Evolutionary conservation across 2,329 filamentous ascomycete genomes (phyloP).

Genomic region (Hymenoscyphus fraxineus): DNA sequence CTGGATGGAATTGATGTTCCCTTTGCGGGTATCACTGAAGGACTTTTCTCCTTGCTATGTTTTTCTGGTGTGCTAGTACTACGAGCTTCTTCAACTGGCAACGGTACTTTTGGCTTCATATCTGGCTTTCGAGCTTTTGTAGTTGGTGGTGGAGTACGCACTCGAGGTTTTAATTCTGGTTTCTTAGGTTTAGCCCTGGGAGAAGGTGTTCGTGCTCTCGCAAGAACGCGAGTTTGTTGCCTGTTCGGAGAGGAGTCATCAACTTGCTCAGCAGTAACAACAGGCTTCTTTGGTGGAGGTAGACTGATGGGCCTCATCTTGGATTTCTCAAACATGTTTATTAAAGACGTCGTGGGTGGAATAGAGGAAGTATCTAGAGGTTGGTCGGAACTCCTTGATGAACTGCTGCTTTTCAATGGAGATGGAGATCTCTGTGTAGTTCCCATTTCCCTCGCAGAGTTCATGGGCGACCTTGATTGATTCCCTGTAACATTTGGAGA

Average conservation of each 20-base stretch:
- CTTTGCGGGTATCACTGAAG: conserved; percentile 16
- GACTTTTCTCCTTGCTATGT: background rate
- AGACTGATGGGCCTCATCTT: conserved; percentile 16
- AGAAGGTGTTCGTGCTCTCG: conserved; percentile 10
- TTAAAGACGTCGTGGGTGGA: conserved; percentile 59
- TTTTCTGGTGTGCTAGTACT: background rate
- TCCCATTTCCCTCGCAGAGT: conserved; percentile 5
- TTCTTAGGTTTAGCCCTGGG: conserved; percentile 8
- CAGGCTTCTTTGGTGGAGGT: conserved; percentile 14
- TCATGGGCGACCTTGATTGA: conserved; percentile 13
- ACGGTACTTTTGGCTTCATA: background rate
- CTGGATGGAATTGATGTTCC: conserved; percentile 22
- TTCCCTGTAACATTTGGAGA: conserved; percentile 38
- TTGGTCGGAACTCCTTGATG: conserved; percentile 31
- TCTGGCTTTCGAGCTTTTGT: conserved; percentile 4
- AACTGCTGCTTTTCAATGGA: conserved; percentile 23
- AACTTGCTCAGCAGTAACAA: conserved; percentile 13
- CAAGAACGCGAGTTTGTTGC: conserved; percentile 12
- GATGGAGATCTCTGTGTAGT: conserved; percentile 15
- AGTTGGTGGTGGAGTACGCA: conserved; percentile 6
- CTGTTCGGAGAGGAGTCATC: conserved; percentile 14
- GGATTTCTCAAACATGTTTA: conserved; percentile 64
- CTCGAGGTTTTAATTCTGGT: conserved; percentile 19
- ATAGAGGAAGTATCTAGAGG: conserved; percentile 55
- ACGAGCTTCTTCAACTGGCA: conserved; percentile 4